These are phyloP conservation scores for Bruguiera parviflora DNA, from an alignment of 345 rosid species.

Conservation along the genomic window DNA sequence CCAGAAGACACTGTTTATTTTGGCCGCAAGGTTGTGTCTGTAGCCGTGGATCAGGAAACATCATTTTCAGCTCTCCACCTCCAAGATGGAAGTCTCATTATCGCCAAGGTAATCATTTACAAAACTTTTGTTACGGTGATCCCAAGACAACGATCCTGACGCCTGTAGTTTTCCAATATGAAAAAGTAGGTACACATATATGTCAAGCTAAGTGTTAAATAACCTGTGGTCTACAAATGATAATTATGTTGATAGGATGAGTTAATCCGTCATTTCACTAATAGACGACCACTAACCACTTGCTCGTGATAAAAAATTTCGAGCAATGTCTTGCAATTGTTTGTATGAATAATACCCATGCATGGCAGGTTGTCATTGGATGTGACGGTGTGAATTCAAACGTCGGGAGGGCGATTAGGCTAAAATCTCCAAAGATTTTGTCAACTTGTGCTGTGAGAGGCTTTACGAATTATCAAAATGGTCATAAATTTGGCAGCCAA, in stretches of 20 bases:
- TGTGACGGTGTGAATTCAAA: slow-evolving; percentile 22
- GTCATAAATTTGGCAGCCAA: neutral
- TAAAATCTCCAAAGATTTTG: neutral
- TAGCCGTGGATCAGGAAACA: slow-evolving; percentile 31
- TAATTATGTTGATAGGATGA: too few relatives aligned
- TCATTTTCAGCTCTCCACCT: slow-evolving; percentile 31
- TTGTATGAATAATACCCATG: neutral
- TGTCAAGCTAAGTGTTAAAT: too few relatives aligned
- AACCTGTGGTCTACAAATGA: too few relatives aligned
- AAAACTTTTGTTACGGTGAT: neutral
- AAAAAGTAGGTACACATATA: too few relatives aligned
- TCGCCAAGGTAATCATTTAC: slow-evolving; percentile 35
- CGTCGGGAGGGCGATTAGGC: neutral
- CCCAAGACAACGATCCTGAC: neutral
- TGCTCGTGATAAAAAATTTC: too few relatives aligned
- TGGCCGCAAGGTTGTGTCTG: slow-evolving; percentile 32
- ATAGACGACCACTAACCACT: too few relatives aligned
- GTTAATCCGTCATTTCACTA: too few relatives aligned
- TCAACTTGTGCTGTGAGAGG: slow-evolving; percentile 14
- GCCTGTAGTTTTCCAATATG: too few relatives aligned
- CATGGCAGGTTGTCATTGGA: slow-evolving; percentile 18
- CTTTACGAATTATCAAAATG: slow-evolving; percentile 11
- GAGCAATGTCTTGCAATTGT: neutral
- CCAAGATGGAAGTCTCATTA: slow-evolving; percentile 30
- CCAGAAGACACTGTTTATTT: slow-evolving; percentile 37